phyloP scores from a whole-genome alignment of 106 monocot genomes.

The Platanthera zijinensis region DNA sequence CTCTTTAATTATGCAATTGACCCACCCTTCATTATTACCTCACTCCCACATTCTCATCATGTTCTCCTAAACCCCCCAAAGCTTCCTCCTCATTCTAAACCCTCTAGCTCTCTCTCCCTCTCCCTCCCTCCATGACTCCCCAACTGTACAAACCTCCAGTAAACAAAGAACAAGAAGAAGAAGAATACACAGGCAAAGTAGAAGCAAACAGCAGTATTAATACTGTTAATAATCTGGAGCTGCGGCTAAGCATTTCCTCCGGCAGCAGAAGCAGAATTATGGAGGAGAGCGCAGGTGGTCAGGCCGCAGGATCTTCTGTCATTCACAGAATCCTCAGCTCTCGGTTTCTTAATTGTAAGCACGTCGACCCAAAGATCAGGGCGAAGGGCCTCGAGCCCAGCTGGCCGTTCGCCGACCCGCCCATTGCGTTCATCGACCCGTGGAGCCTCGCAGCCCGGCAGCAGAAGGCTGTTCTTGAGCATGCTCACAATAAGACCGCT shows the following conservation, averaged over 20 bases:
- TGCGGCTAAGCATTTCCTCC: constrained; percentile 39
- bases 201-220: not conserved
- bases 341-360: not conserved
- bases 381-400: not conserved
- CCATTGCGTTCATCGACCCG: constrained; percentile 29
- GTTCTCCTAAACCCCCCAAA: no score
- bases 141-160: no score
- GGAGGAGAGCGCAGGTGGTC: no score
- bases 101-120: no score
- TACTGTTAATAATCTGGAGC: constrained; percentile 19
- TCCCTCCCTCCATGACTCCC: no score
- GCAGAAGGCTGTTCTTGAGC: constrained; percentile 39
- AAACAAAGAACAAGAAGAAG: no score
- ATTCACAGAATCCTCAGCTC: not conserved
- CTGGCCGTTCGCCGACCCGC: not conserved
- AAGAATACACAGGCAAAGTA: not conserved
- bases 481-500: constrained; percentile 7
- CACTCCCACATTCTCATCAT: no score
- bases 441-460: constrained; percentile 56
- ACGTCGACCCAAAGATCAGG: not conserved
- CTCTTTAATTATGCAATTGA: no score
- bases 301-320: no score
- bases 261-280: not conserved
- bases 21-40: no score
- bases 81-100: no score